Conservation (phyloP, 163 green algal species). For the Volvox carteri region DNA sequence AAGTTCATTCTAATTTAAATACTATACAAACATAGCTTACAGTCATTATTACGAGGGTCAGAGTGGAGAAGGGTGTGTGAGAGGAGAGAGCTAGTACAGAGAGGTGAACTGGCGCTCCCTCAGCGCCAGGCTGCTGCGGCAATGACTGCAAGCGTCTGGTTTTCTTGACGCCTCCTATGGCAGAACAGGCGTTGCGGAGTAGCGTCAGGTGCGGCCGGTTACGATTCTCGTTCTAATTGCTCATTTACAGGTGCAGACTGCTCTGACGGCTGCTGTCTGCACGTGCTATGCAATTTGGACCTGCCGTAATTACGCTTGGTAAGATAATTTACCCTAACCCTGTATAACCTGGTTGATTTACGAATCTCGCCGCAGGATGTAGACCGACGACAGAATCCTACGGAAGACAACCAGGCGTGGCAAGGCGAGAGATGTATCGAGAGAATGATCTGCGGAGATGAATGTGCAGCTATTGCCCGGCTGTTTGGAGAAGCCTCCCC, state of each 20-base stretch:
- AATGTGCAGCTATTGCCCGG: constrained; percentile 43
- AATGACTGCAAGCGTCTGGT: not conserved
- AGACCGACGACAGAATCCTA: not conserved
- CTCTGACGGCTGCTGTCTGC: too few species aligned
- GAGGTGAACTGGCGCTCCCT: not conserved
- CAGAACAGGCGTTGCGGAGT: not conserved
- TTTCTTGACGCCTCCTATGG: not conserved
- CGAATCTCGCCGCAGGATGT: not conserved
- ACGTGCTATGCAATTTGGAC: too few species aligned
- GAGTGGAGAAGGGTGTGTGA: not conserved
- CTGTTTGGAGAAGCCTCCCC: not conserved
- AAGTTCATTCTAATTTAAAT: too few species aligned
- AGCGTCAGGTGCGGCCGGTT: not conserved
- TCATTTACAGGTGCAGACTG: too few species aligned
- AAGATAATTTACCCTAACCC: too few species aligned
- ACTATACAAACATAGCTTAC: too few species aligned
- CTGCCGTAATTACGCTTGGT: too few species aligned
- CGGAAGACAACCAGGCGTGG: not conserved
- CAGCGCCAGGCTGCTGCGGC: not conserved
- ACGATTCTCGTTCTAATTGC: not conserved
- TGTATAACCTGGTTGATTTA: too few species aligned
- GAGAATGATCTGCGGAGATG: constrained; percentile 31
- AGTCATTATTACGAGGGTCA: not conserved
- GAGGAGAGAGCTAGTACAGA: not conserved
- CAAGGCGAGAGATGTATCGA: not conserved